phyloP scores from a whole-genome alignment of 2,329 filamentous ascomycete genomes.

The Lachnellula suecica region DNA sequence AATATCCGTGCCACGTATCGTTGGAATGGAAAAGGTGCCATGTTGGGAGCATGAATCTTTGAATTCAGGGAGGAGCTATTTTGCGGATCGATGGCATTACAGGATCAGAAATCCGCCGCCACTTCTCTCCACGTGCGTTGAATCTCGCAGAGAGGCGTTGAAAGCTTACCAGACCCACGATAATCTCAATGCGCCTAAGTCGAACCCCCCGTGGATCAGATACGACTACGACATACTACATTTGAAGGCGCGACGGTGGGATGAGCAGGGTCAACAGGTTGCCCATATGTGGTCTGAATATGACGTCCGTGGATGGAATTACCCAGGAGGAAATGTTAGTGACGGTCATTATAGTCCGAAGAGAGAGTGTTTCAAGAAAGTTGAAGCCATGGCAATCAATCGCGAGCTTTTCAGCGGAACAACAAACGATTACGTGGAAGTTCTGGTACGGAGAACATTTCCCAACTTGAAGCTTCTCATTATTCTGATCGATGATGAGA shows the following conservation, averaged over 20 bases:
- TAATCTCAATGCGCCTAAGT: background rate
- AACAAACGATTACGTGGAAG: background rate
- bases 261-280: background rate
- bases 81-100: slow-evolving; percentile 8
- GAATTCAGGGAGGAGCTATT: background rate
- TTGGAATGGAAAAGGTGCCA: slow-evolving; percentile 9
- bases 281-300: slow-evolving; percentile 3
- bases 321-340: background rate
- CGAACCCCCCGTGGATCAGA: slow-evolving; percentile 8
- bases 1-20: slow-evolving; percentile 5
- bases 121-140: slow-evolving; percentile 6
- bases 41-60: slow-evolving; percentile 2
- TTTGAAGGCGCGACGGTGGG: slow-evolving; percentile 6
- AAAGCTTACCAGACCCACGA: background rate
- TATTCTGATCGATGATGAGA: slow-evolving; percentile 6
- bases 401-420: slow-evolving; percentile 1
- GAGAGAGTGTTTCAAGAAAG: slow-evolving; percentile 5
- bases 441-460: slow-evolving; percentile 2
- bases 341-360: slow-evolving; percentile 1
- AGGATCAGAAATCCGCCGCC: slow-evolving; percentile 5
- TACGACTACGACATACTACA: slow-evolving; percentile 12
- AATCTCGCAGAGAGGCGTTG: slow-evolving; percentile 11
- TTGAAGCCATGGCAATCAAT: slow-evolving; percentile 10
- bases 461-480: slow-evolving; percentile 11
- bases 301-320: background rate